Conservation (phyloP, 441 rosid species). For the Theobroma grandiflorum region DNA sequence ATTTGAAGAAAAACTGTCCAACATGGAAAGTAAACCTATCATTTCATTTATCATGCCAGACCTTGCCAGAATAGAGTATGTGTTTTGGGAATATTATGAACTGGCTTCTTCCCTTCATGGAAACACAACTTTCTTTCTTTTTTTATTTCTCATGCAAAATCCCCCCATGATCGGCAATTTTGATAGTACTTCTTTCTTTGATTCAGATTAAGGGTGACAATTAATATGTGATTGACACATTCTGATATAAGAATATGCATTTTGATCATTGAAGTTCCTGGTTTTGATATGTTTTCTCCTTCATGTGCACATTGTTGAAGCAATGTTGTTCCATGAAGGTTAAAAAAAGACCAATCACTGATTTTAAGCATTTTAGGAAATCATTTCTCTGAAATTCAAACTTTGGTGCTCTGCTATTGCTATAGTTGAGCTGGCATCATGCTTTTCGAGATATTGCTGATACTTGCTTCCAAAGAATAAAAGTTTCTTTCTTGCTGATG, state of each 20-base stretch:
- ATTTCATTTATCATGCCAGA: not conserved
- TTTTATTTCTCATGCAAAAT: not conserved
- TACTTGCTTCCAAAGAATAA: not conserved
- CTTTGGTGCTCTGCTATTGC: not conserved
- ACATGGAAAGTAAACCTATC: not conserved
- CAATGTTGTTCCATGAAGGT: conserved; percentile 4
- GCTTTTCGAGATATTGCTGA: not conserved
- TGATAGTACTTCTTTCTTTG: not conserved
- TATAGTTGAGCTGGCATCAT: not conserved
- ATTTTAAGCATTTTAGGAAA: not conserved
- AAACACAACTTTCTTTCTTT: not conserved
- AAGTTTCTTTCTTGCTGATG: not conserved
- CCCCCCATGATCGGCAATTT: not conserved
- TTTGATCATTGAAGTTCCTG: not conserved
- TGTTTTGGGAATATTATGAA: not conserved
- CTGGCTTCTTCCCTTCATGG: not conserved
- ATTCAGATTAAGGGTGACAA: not conserved
- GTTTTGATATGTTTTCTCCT: not conserved
- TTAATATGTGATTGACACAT: not conserved
- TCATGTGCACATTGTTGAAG: not conserved
- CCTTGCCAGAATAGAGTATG: not conserved
- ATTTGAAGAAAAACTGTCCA: not conserved
- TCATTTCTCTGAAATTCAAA: not conserved
- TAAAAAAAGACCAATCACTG: not conserved
- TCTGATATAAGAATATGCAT: not conserved